Conservation (phyloP, 139 green algal genomes). For the Volvox africanus region DNA sequence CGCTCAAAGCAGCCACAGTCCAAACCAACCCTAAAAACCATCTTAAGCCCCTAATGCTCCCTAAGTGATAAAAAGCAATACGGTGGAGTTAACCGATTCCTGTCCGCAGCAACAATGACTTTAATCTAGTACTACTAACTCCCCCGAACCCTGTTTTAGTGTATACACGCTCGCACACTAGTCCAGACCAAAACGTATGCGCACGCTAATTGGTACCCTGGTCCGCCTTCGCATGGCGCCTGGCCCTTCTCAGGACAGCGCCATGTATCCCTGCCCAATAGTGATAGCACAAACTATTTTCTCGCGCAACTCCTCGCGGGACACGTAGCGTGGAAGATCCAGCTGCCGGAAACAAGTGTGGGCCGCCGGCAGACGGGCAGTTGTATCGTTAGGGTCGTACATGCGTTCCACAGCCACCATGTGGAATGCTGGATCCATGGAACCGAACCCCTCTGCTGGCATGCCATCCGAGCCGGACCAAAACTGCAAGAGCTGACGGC, state of each 20-base stretch:
- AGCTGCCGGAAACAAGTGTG: slow-evolving; percentile 80
- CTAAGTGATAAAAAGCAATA: too few species aligned
- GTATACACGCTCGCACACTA: too few species aligned
- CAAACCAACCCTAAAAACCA: too few species aligned
- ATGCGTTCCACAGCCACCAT: slow-evolving; percentile 72
- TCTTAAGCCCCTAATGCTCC: too few species aligned
- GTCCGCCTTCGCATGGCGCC: too few species aligned
- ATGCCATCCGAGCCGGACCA: slow-evolving; percentile 74
- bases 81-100: too few species aligned
- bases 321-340: slow-evolving; percentile 71
- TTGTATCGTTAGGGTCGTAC: slow-evolving; percentile 72
- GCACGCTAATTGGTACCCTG: too few species aligned
- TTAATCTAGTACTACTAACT: too few species aligned
- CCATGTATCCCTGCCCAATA: slow-evolving; percentile 77
- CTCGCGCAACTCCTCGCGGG: slow-evolving; percentile 65
- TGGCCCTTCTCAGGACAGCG: slow-evolving; percentile 54
- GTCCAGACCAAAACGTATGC: too few species aligned
- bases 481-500: slow-evolving; percentile 75
- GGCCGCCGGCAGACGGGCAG: slow-evolving; percentile 68
- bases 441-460: slow-evolving; percentile 73
- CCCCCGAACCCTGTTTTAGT: too few species aligned
- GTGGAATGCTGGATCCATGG: slow-evolving; percentile 74
- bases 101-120: too few species aligned
- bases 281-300: slow-evolving; percentile 77
- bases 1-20: too few species aligned